Evolutionary conservation across 2,329 filamentous ascomycete species (phyloP).

Genomic region (Penicillium oxalicum): DNA sequence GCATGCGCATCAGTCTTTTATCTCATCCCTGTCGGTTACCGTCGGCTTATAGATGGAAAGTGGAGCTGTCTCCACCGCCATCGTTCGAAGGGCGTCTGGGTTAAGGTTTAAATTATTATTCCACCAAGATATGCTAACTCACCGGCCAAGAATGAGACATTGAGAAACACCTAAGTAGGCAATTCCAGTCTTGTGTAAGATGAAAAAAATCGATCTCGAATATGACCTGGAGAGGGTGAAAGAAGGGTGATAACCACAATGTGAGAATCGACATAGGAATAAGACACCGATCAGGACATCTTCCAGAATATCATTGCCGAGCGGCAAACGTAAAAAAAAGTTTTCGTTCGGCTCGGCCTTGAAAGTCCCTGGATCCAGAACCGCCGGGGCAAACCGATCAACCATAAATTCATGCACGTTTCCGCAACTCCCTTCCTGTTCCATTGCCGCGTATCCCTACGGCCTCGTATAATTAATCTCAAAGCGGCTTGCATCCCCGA

Average conservation of each 20-base stretch:
- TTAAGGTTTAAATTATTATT: background rate
- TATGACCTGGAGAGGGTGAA: background rate
- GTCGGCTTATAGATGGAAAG: too few species aligned
- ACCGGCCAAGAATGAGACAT: too few species aligned
- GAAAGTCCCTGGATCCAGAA: slow-evolving; percentile 2
- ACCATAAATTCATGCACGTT: slow-evolving; percentile 7
- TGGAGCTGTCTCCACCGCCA: background rate
- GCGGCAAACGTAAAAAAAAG: slow-evolving; percentile 12
- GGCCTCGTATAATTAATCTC: background rate
- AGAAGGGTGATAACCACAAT: background rate
- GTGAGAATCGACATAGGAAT: background rate
- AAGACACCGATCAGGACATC: slow-evolving; percentile 14
- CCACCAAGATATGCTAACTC: too few species aligned
- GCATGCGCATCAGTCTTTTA: background rate
- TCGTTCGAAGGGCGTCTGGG: background rate
- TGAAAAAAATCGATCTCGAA: background rate
- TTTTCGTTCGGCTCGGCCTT: slow-evolving; percentile 13
- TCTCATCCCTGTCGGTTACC: too few species aligned
- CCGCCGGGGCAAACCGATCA: slow-evolving; percentile 16
- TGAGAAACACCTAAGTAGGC: too few species aligned
- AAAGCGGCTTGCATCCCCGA: background rate
- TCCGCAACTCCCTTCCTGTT: background rate
- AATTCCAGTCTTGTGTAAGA: background rate
- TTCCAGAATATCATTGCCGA: slow-evolving; percentile 10
- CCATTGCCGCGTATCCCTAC: background rate